Evolutionary conservation across 108 stramenopile species (phyloP).

Genomic region (Skeletonema costatum): DNA sequence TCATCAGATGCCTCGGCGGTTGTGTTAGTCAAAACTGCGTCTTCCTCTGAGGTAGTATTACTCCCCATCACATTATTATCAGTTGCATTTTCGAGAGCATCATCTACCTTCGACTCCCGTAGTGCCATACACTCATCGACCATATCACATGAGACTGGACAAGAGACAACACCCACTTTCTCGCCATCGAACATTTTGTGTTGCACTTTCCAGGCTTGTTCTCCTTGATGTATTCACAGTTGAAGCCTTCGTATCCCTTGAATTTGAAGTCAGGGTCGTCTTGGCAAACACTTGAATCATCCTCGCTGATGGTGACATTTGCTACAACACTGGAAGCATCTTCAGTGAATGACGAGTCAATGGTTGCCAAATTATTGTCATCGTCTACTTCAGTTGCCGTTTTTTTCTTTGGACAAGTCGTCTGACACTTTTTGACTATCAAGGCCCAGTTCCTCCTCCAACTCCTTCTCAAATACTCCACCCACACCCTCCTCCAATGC

Average conservation of each 20-base stretch:
- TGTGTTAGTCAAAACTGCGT: neutral
- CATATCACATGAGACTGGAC: slow-evolving; percentile 32
- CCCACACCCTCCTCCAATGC: slow-evolving; percentile 16
- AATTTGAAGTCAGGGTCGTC: slow-evolving; percentile 24
- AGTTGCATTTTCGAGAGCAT: neutral
- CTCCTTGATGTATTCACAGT: slow-evolving; percentile 29
- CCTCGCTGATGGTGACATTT: neutral
- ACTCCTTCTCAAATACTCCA: neutral
- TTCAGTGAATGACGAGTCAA: slow-evolving; percentile 2
- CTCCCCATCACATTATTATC: no score
- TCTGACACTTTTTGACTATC: neutral
- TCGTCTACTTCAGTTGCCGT: neutral
- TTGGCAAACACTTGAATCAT: neutral
- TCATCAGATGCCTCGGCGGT: neutral
- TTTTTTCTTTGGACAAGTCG: neutral
- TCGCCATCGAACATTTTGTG: slow-evolving; percentile 20
- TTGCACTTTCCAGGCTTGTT: slow-evolving; percentile 32
- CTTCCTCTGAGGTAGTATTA: neutral
- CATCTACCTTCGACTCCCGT: neutral
- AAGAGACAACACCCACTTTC: slow-evolving; percentile 19
- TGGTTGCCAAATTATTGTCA: neutral
- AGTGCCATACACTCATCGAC: slow-evolving; percentile 12
- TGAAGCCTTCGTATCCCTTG: slow-evolving; percentile 21
- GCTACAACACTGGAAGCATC: neutral
- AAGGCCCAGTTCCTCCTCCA: neutral